Base-by-base conservation (phyloP, 192 early-diverging fungal species). In the Umbelopsis vinacea region DNA sequence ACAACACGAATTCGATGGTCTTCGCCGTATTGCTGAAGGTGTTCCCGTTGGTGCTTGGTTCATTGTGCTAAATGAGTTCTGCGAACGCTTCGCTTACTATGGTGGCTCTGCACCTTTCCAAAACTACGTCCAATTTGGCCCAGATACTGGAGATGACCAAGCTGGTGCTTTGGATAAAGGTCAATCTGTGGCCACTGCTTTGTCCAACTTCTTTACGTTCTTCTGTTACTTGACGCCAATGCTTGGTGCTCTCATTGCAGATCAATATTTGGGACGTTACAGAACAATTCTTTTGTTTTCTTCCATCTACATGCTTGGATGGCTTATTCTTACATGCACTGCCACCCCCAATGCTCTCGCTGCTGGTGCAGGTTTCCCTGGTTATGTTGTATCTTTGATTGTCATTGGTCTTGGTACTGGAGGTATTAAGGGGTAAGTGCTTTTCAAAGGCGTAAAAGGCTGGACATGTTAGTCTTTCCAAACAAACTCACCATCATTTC, bases 201-300 rank as follows among this genome's bases (percentile, higher is more conserved):
- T 89, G 26, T 71, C 81, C 66, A 89, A 82, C 63, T 87, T 87
- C 67, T 89, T 89, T 76, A 85, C 87, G 46, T 89, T 89, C 74
- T 87, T 83, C 72, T 87, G 88, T 79, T 89, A 89, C 54, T 57
- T 89, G 43, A 87, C 86, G 4, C 86, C 88, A 7, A 82, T 89
- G 26, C 54, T 89, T 4, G 88, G 86, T 46, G 88, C 86, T 26
- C 46, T 87, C 43, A 67, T 89, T 38, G 84, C 87, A 40, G 86
- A 85, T 85, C 50, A 86, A 77, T 92, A 87, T 75, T 50, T 87
- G 50, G 92, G 92, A 74, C 89, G 88, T 81, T 92, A 86, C 79
- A 87, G 84, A 70, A 89, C 92, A 21, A 92, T 94, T 67, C 33
- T 87, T 19, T 17, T 92, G 26, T 92, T 94, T 70, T 80, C 80